Base-by-base conservation (phyloP, 2,329 filamentous ascomycete genomes). In the Sphaceloma murrayae region DNA sequence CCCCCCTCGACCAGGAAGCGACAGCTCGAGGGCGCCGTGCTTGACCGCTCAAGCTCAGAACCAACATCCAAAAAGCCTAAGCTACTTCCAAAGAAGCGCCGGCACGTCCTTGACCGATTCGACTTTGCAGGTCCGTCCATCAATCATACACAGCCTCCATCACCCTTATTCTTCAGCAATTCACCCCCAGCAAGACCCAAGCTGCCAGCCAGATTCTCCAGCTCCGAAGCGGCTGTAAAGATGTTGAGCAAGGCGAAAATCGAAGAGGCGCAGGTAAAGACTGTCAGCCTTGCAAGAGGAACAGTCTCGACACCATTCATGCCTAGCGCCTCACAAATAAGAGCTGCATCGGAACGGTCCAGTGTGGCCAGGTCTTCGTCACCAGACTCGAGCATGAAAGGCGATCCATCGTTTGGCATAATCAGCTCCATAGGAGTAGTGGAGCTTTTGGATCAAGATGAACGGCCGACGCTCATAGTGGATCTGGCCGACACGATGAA, bases 371-470 rank as follows among this genome's bases (percentile, higher is more conserved):
- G 55, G 9, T 58, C 67, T 19, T 57, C 65, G 32, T 78, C 72
- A 43, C 70, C 75, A 6, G 77, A 78, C 46, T 60, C 66, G 49
- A 57, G 67, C 49, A 61, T 65, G 4, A 62, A 67, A 44, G 60
- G 66, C 1, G 67, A 74, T 2, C 67, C 26, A 24, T 27, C 69
- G 4, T 51, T 76, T 33, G 70, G 77, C 42, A 64, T 77, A 40
- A 67, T 88, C 3, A 74, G 75, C 31, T 73, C 73, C 18, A 68
- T 87, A 42, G 79, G 81, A 17, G 71, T 85, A 7, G 63, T 80
- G 14, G 85, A 89, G 58, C 65, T 89, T 29, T 62, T 91, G 30
- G 83, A 89, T 56, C 75, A 82, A 52, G 85, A 91, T 57, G 75
- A 81, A 39, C 69, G 85, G 34, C 85, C 83, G 2, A 84, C 81